Evolutionary conservation across 805 yeast species (phyloP), one percentile per base, ranked within the genome.

Genomic region (Kodamaea laetipori): DNA sequence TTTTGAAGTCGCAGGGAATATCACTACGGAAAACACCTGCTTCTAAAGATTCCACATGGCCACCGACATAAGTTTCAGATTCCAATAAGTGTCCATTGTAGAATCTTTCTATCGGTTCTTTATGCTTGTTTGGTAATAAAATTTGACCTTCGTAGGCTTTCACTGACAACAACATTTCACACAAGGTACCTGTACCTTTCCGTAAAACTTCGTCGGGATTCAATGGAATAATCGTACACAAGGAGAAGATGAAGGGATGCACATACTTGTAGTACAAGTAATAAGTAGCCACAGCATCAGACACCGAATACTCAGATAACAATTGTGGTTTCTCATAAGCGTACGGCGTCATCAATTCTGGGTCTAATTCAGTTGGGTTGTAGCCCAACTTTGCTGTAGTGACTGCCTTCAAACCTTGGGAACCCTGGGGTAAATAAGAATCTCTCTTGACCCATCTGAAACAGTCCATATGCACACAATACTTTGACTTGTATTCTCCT

Each of bases 271-370:
- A 90, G 69, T 90, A 94, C 36, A 94, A 71, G 64, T 94, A 94
- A 61, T 90, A 94, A 0, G 99, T 94, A 4, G 99, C 99, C 30
- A 95, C 99, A 9, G 99, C 99, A 74, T 94, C 99, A 45, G 99
- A 95, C 19, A 94, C 99, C 0, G 99, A 95, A 64, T 94, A 94
- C 60, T 95, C 99, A 0, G 99, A 89, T 40, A 94, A 66, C 3
- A 84, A 68, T 57, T 94, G 98, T 1, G 99, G 99, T 54, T 85
- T 80, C 56, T 90, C 96, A 52, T 84, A 81, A 3, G 99, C 99
- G 63, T 92, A 94, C 0, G 97, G 97, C 0, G 97, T 90, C 99
- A 94, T 94, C 39, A 90, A 70, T 65, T 94, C 99, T 0, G 99
- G 99, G 55, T 94, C 99, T 46, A 94, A 72, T 65, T 94, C 99